Evolutionary conservation across 2,329 filamentous ascomycete species (phyloP).

Genomic region (Cladophialophora carrionii): DNA sequence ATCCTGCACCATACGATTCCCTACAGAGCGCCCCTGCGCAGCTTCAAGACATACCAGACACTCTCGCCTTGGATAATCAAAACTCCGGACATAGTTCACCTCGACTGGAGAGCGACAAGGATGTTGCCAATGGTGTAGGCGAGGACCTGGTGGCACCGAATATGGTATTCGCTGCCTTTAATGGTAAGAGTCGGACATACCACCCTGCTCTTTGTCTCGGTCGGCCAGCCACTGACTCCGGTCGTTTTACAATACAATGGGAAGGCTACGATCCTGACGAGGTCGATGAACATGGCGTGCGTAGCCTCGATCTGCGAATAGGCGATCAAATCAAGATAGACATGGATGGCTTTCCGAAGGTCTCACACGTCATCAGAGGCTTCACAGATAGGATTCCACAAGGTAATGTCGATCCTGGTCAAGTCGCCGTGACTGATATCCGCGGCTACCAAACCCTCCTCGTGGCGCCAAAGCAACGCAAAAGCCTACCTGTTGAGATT

Average conservation of each 20-base stretch:
- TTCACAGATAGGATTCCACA: slow-evolving; percentile 46
- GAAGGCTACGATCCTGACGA: slow-evolving; percentile 50
- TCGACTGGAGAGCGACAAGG: background rate
- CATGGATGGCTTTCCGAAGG: slow-evolving; percentile 48
- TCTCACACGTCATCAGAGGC: slow-evolving; percentile 50
- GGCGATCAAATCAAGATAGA: slow-evolving; percentile 55
- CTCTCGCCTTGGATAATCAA: background rate
- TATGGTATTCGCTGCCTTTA: slow-evolving; percentile 63
- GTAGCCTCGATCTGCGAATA: slow-evolving; percentile 50
- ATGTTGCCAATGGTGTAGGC: background rate
- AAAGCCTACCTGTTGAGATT: slow-evolving; percentile 45
- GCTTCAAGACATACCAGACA: background rate
- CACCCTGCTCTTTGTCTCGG: slow-evolving; percentile 64
- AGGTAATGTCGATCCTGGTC: slow-evolving; percentile 17
- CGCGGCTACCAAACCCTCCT: slow-evolving; percentile 50
- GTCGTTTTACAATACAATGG: slow-evolving; percentile 53
- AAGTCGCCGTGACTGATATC: slow-evolving; percentile 46
- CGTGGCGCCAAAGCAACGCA: slow-evolving; percentile 49
- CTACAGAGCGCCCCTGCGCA: background rate
- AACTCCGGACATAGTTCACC: background rate
- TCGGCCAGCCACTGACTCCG: slow-evolving; percentile 44
- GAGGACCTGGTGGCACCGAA: slow-evolving; percentile 48
- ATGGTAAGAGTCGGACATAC: slow-evolving; percentile 58
- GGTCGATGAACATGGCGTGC: slow-evolving; percentile 47
- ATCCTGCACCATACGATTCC: background rate